Base-by-base conservation (phyloP, 768 basidiomycete species). In the Tricholoma matsutake region DNA sequence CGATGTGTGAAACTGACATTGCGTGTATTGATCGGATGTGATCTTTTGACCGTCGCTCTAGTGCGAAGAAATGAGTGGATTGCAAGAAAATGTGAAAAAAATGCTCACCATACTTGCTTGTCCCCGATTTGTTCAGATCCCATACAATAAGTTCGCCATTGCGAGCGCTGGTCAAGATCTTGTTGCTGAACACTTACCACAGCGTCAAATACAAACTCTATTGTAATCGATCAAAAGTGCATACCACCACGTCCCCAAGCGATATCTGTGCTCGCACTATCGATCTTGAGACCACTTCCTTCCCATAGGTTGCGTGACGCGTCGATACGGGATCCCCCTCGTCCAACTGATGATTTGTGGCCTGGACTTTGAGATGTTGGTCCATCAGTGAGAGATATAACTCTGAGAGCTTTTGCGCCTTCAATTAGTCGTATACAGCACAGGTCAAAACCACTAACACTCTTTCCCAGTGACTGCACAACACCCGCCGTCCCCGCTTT, bases 61-160 rank as follows among this genome's bases (percentile, higher is more conserved):
- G 6, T 54, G 45, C 5, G 14, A 16, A 9, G 39, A 20, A 41
- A 54, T n/a, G 52, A 55, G 6, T 47, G 31, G 5, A 45, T 25
- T 16, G 35, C 47, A 51, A 37, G 32, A 18, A 59, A 54, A 18
- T 53, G 5, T 14, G 6, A 13, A 57, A 18, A 31, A 13, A 10
- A 8, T 64, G 70, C 81, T 54, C 66, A 92, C 91, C 90, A 65
- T 84, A 89, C 74, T 92, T 92, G 43, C 83, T 82, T 2, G 77
- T 68, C 3, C 88, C 87, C 20, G 80, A 72, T 70, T 86, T 89
- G 65, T 86, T 83, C 29, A 92, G 64, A 69, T 92, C 90, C 91
- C 91, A 93, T 79, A 92, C 83, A 31, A 92, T 88, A 37, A 93
- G 81, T 57, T 92, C 91, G 1, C 91, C 91, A 63, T 91, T 92